phyloP scores from a whole-genome alignment of 352 stramenopile genomes.

The Peronospora belbahrii region DNA sequence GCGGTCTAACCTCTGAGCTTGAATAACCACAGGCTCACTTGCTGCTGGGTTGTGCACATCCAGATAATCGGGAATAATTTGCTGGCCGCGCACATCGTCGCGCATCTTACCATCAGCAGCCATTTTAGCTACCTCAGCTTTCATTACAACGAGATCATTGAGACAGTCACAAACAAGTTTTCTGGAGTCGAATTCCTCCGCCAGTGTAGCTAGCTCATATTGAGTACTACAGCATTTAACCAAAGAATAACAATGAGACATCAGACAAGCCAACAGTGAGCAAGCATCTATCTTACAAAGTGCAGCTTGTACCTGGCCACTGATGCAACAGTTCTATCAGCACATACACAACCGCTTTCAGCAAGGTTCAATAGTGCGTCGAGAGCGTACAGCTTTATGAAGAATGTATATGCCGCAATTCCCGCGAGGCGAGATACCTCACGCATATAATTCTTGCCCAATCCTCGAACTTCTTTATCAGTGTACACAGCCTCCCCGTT shows the following conservation, averaged over 20 bases:
- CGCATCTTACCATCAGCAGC: constrained; percentile 57
- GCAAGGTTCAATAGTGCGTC: constrained; percentile 39
- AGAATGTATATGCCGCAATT: constrained; percentile 74
- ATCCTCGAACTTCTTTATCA: constrained; percentile 51
- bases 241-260: background rate
- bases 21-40: constrained; percentile 37
- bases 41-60: constrained; percentile 50
- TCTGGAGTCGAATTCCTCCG: constrained; percentile 35
- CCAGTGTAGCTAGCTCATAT: constrained; percentile 35
- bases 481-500: constrained; percentile 65
- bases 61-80: constrained; percentile 64
- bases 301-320: constrained; percentile 30
- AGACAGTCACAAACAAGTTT: constrained; percentile 43
- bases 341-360: constrained; percentile 23
- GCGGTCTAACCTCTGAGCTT: constrained; percentile 36
- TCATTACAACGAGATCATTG: constrained; percentile 52
- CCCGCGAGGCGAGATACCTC: constrained; percentile 46
- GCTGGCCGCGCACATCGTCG: constrained; percentile 60
- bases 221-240: constrained; percentile 10
- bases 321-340: constrained; percentile 24
- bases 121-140: constrained; percentile 40
- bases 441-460: constrained; percentile 85
- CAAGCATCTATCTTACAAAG: background rate
- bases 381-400: constrained; percentile 73
- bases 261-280: background rate